Percentiles rank a stretch among this genome's conserved stretches.
phyloP scores from a whole-genome alignment of 768 basidiomycete genomes.

The Suillus subalutaceus region DNA sequence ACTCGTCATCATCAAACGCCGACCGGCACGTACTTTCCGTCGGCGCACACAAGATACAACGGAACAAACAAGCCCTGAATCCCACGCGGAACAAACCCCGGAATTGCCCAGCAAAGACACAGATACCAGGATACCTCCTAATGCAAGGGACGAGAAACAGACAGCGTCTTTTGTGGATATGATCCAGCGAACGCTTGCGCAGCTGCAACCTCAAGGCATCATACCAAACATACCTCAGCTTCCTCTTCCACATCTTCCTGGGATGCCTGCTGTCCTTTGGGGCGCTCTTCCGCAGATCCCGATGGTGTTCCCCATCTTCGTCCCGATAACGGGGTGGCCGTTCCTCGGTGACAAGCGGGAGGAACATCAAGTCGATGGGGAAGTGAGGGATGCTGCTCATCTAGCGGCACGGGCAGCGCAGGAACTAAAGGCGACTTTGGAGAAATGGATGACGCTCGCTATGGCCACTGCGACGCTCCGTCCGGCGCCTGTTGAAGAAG shows the following conservation, averaged over 20 bases:
- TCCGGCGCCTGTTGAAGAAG: constrained; percentile 47
- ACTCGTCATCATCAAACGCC: constrained; percentile 30
- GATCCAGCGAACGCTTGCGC: constrained; percentile 74
- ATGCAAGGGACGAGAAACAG: constrained; percentile 37
- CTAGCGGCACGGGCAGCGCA: constrained; percentile 51
- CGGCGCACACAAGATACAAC: constrained; percentile 29
- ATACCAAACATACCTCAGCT: constrained; percentile 54
- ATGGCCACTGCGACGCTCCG: constrained; percentile 50
- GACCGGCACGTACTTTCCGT: constrained; percentile 36
- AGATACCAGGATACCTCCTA: constrained; percentile 26
- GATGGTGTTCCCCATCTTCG: constrained; percentile 78
- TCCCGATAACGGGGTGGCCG: constrained; percentile 68
- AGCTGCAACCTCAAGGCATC: constrained; percentile 59
- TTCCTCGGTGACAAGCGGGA: constrained; percentile 58
- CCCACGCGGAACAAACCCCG: constrained; percentile 2
- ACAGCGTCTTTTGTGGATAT: constrained; percentile 63
- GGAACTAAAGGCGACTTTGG: constrained; percentile 73
- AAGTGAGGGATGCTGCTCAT: constrained; percentile 37
- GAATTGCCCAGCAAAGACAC: constrained; percentile 14
- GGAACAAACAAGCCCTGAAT: constrained; percentile 14
- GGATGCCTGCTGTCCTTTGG: constrained; percentile 68
- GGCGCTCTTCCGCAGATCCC: constrained; percentile 66
- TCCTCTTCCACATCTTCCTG: constrained; percentile 61
- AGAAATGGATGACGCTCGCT: constrained; percentile 70
- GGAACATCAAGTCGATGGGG: constrained; percentile 29